Base-by-base conservation (phyloP, 371 early-diverging fungal genomes). In the Lichtheimia hyalospora region DNA sequence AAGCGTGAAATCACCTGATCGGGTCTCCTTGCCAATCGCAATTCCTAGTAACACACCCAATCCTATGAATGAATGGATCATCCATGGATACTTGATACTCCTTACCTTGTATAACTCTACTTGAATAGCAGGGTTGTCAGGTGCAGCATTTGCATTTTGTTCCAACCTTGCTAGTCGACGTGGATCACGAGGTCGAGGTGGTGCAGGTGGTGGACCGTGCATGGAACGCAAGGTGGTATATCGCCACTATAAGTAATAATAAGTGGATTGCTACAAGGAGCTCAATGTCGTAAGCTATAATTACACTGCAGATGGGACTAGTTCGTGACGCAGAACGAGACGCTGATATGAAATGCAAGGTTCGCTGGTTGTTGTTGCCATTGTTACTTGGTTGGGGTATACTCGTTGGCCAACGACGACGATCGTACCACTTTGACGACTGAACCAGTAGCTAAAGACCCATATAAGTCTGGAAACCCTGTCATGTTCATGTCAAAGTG, bases 41-140 rank as follows among this genome's bases (percentile, higher is more conserved):
- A 69, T 62, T 86, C 89, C 87, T 86, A 55, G 46, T 34, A 5
- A 12, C n/a, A n/a, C n/a, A n/a, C n/a, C 16, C 12, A 57, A 48
- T 27, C 15, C n/a, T 3, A 16, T 28, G 14, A 18, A 16, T 15
- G 25, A 15, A 24, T 51, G 13, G 1, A 25, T 20, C 16, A 52
- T 25, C 1, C 14, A 25, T 40, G 6, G 2, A 12, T 6, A 0
- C 0, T 14, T 34, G 14, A 23, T 18, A 8, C 14, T 7, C 34
- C 49, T 58, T 69, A 87, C 89, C 78, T 81, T 79, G 75, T 87
- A 89, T 40, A 88, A 77, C 18, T 75, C 84, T 20, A 87, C 82
- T 57, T 92, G 92, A 7, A 76, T 77, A 10, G 64, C 53, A 2
- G 89, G 65, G 63, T 89, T 82, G 56, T 69, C 64, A 14, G 84